These are phyloP conservation scores for Sanghuangporus weigelae DNA, from an alignment of 1,284 basidiomycete genomes.

Conservation along the genomic window DNA sequence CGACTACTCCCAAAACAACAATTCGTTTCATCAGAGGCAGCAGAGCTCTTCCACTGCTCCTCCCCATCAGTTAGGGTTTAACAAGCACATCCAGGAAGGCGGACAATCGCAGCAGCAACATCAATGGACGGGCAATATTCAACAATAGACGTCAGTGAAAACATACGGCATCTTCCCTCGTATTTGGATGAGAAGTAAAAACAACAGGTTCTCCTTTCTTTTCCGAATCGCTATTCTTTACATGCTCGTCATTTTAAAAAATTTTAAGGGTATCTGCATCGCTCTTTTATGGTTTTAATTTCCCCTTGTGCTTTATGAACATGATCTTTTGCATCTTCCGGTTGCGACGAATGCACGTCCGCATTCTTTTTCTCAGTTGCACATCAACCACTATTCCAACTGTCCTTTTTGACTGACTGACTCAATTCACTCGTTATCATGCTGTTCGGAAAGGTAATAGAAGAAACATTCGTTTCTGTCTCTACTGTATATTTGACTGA, in stretches of 20 bases:
- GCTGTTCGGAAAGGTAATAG: background rate
- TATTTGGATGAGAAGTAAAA: constrained; percentile 5
- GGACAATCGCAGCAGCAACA: constrained; percentile 12
- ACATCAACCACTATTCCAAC: background rate
- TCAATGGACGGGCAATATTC: constrained; percentile 6
- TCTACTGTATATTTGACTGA: background rate
- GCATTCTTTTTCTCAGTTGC: background rate
- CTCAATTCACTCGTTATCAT: background rate
- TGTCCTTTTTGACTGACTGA: background rate
- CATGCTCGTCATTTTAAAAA: background rate
- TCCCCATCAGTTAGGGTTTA: constrained; percentile 5
- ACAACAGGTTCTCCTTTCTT: background rate
- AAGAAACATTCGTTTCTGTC: background rate
- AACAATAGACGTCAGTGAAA: constrained; percentile 1
- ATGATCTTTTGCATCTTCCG: background rate
- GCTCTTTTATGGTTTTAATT: background rate
- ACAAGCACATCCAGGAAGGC: constrained; percentile 3
- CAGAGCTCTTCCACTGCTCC: background rate
- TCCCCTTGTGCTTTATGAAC: background rate
- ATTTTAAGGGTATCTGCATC: background rate
- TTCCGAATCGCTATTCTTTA: background rate
- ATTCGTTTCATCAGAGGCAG: background rate
- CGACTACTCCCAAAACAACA: background rate
- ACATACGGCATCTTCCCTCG: background rate
- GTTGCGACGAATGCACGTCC: background rate